Evolutionary conservation across 495 filamentous ascomycete genomes (phyloP), one percentile per base, ranked within the genome.

Genomic region (Copromyces sp.): DNA sequence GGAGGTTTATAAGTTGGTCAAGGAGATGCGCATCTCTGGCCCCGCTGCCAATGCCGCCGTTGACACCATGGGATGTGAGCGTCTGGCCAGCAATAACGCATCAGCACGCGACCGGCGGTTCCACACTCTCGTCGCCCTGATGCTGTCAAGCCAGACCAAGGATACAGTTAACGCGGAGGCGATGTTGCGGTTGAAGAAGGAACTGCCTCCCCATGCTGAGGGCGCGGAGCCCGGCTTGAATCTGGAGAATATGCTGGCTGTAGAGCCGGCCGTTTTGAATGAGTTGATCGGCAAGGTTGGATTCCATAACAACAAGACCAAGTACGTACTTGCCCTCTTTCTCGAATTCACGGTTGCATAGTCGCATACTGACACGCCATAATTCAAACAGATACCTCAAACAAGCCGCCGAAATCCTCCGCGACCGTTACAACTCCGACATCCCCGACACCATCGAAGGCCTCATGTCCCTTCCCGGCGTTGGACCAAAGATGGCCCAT

Each of bases 401-500:
- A 78, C 83, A 89, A 29, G 83, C 91, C 0, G 95, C 94, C 8
- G 77, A 84, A 9, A 90, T 97, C 47, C 84, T 97, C 2, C 84
- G 87, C 11, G 91, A 96, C 71, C 72, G 89, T 35, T 91, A 87
- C 77, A 78, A 79, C 68, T 88, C 88, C 39, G 95, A 98, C 80
- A 97, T 99, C 74, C 96, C 95, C 0, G 84, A 90, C 69, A 93
- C 93, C 0, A 87, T 94, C 24, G 89, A 90, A 69, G 94, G 90
- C 0, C 84, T 99, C 20, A 90, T 90, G 78, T 86, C 89, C 8
- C 87, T 99, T 0, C 95, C 95, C 0, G 95, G 95, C 3, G 95
- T 99, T 0, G 95, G 95, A 0, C 95, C 95, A 7, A 99, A 99
- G 82, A 99, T 99, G 95, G 95, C 93, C 24, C 94, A 96, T 78